Evolutionary conservation across 2,329 filamentous ascomycete genomes (phyloP).

Genomic region (Calcarisporium arbuscula): DNA sequence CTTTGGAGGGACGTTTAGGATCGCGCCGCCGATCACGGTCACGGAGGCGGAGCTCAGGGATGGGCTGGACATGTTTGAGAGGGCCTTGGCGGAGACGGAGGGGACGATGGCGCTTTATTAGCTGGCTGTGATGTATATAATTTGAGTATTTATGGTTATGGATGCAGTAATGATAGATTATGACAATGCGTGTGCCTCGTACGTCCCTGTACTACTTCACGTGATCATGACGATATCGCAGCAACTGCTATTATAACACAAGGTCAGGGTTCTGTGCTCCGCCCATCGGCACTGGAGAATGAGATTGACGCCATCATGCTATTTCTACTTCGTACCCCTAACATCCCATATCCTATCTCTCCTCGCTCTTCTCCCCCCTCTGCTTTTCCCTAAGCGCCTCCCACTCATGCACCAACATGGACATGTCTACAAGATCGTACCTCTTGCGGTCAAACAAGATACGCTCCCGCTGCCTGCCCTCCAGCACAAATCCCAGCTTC

Average conservation of each 20-base stretch:
- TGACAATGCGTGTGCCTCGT: neutral
- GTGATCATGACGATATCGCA: too few relatives aligned
- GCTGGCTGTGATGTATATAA: neutral
- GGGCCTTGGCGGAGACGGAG: conserved; percentile 38
- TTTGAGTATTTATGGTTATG: neutral
- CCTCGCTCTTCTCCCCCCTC: too few relatives aligned
- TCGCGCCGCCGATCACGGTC: conserved; percentile 56
- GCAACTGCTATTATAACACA: too few relatives aligned
- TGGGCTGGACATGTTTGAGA: conserved; percentile 50
- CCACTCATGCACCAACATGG: conserved; percentile 35
- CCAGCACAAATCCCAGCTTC: conserved; percentile 36
- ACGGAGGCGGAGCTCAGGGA: conserved; percentile 41
- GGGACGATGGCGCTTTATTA: conserved; percentile 24
- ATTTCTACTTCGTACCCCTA: too few relatives aligned
- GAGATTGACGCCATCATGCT: too few relatives aligned
- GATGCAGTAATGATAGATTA: neutral
- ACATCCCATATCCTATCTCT: too few relatives aligned
- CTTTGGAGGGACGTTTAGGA: conserved; percentile 51
- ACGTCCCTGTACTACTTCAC: too few relatives aligned
- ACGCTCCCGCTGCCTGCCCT: conserved; percentile 34
- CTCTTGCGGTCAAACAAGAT: conserved; percentile 37
- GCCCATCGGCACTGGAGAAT: too few relatives aligned
- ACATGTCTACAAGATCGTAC: conserved; percentile 25
- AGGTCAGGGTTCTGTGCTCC: too few relatives aligned
- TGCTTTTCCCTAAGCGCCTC: conserved; percentile 9